Evolutionary conservation across 495 filamentous ascomycete species (phyloP).

Genomic region (Pyrenula massariospora): DNA sequence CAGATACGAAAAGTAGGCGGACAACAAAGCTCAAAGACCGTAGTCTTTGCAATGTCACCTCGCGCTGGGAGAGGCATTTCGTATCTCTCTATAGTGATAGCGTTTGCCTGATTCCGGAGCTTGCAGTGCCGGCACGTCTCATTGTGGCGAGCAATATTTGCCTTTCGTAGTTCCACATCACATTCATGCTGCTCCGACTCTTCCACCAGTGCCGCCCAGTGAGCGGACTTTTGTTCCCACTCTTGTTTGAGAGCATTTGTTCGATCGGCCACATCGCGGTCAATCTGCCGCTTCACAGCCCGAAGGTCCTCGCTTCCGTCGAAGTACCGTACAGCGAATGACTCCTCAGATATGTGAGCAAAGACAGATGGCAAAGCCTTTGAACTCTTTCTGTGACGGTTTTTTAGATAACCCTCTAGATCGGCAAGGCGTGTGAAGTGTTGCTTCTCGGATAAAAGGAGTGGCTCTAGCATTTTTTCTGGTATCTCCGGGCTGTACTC

Average conservation of each 20-base stretch:
- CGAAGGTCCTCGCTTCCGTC: slow-evolving; percentile 32
- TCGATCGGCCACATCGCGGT: slow-evolving; percentile 14
- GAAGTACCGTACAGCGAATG: slow-evolving; percentile 46
- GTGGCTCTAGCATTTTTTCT: slow-evolving; percentile 22
- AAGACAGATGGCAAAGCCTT: slow-evolving; percentile 19
- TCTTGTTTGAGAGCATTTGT: slow-evolving; percentile 31
- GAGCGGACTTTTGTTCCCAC: slow-evolving; percentile 15
- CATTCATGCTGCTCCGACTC: slow-evolving; percentile 11
- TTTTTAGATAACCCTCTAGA: slow-evolving; percentile 38
- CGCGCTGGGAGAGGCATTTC: slow-evolving; percentile 52
- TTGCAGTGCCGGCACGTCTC: slow-evolving; percentile 18
- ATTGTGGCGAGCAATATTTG: slow-evolving; percentile 10
- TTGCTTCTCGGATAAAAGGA: slow-evolving; percentile 33
- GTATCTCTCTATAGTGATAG: slow-evolving; percentile 36
- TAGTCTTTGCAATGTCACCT: slow-evolving; percentile 22
- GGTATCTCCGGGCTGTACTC: slow-evolving; percentile 42
- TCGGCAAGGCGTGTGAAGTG: slow-evolving; percentile 38
- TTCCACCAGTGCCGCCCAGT: slow-evolving; percentile 22
- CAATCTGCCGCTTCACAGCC: slow-evolving; percentile 23
- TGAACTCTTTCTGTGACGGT: slow-evolving; percentile 12
- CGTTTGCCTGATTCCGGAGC: slow-evolving; percentile 11
- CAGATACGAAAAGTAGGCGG: slow-evolving; percentile 35
- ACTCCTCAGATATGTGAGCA: slow-evolving; percentile 8
- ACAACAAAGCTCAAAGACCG: slow-evolving; percentile 45
- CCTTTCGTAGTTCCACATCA: slow-evolving; percentile 11